These are phyloP conservation scores for Cryptosporidium baileyi DNA, from an alignment of 169 alveolate genomes.

Conservation along the genomic window DNA sequence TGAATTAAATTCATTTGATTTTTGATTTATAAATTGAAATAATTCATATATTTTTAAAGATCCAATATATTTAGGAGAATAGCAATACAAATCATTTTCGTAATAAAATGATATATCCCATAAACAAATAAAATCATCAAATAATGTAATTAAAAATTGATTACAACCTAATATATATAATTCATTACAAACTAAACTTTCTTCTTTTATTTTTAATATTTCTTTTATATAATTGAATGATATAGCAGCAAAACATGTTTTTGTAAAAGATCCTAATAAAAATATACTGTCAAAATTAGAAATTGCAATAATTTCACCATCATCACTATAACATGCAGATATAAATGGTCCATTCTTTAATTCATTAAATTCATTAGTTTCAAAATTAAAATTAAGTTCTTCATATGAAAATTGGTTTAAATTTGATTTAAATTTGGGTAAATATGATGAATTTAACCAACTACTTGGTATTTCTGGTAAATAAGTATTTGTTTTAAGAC, in stretches of 20 bases:
- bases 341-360: neutral
- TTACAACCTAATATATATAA: neutral
- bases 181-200: neutral
- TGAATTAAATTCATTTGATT: too few species aligned
- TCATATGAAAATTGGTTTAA: too few species aligned
- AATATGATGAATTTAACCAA: constrained; percentile 11
- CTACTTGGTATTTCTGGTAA: constrained; percentile 46
- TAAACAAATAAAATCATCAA: neutral
- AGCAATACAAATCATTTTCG: neutral
- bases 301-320: constrained; percentile 43
- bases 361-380: neutral
- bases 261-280: constrained; percentile 27
- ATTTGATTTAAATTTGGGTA: constrained; percentile 30
- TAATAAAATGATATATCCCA: constrained; percentile 11
- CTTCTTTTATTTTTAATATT: neutral
- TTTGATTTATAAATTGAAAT: too few species aligned
- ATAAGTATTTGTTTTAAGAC: neutral
- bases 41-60: too few species aligned
- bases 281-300: constrained; percentile 8
- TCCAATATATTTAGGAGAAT: too few species aligned
- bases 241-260: constrained; percentile 56
- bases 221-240: neutral
- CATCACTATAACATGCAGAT: constrained; percentile 48
- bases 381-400: neutral
- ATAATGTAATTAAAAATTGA: neutral